Evolutionary conservation across 768 basidiomycete species (phyloP).

Genomic region (Mycena rosella): DNA sequence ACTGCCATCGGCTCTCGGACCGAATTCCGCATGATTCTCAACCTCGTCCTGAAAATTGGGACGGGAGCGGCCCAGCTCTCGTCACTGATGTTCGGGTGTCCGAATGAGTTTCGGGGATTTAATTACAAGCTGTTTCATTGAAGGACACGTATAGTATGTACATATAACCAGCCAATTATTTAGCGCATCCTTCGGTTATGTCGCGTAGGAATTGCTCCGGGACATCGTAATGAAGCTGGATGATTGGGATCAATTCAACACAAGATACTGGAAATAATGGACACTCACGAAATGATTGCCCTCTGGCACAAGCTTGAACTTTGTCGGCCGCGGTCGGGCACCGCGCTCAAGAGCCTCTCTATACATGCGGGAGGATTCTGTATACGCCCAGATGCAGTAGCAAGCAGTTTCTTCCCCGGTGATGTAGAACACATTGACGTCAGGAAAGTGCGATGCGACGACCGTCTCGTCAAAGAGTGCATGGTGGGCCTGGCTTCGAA

Average conservation of each 20-base stretch:
- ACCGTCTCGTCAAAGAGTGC: slow-evolving; percentile 1
- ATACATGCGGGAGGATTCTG: neutral
- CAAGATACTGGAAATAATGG: neutral
- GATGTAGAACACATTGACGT: slow-evolving; percentile 7
- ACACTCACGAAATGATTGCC: slow-evolving; percentile 6
- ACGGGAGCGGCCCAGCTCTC: too few species aligned
- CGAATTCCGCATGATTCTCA: too few species aligned
- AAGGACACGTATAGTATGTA: too few species aligned
- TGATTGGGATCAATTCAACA: neutral
- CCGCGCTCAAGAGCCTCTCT: neutral
- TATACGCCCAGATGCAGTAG: slow-evolving; percentile 15
- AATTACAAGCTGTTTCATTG: too few species aligned
- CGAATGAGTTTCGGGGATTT: too few species aligned
- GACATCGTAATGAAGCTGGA: neutral
- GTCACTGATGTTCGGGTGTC: too few species aligned
- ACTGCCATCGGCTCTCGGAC: too few species aligned
- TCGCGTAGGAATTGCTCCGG: too few species aligned
- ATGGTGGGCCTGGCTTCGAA: neutral
- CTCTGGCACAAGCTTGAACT: neutral
- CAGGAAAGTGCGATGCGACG: slow-evolving; percentile 4
- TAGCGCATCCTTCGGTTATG: too few species aligned
- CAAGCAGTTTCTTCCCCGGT: neutral
- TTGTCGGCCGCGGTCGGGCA: neutral
- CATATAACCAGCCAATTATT: too few species aligned
- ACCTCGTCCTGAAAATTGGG: too few species aligned